Base-by-base conservation (phyloP, 2,329 filamentous ascomycete species). In the Tolypocladium album region DNA sequence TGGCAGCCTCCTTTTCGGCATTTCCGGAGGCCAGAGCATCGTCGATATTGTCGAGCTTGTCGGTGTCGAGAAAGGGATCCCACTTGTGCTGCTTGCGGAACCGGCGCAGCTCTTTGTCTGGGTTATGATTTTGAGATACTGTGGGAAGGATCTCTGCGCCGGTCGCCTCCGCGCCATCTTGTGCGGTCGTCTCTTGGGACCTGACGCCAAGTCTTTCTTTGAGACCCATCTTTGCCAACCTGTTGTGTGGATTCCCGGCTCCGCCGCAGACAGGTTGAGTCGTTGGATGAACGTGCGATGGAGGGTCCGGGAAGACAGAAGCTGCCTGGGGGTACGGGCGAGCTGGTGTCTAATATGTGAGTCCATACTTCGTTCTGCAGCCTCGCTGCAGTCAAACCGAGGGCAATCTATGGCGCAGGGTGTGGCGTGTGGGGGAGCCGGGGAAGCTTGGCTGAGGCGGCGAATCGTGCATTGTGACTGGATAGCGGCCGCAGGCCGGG, bases 21-120 rank as follows among this genome's bases (percentile, higher is more conserved):
- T 82, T 74, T 55, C 76, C 72, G 0, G 74, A 74, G 5, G 72
- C 64, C 24, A 81, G 68, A 6, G 76, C 78, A 34, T 77, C 72
- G 45, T 83, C 78, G 47, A 84, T 75, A 60, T 75, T 77, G n/a
- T 82, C 76, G 53, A 79, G 74, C 31, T 81, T 75, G 56, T 82
- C 78, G 42, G 79, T 68, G 1, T 80, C 79, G 61, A 85, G 66
- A 62, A 84, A 84, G 50, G 81, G 81, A 66, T 85, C 82, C 75
- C 80, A 82, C 56, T 77, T 74, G 65, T 84, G 82, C 61, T 79
- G 75, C 58, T 76, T 72, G 64, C 78, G 75, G 63, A 82, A 77
- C 52, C 77, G 66, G 57, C 73, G 72, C 58, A 77, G 65, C 59
- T 72, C 68, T 24, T 58, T 61, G 45, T 70, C 67, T 24, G 61